phyloP scores from a whole-genome alignment of 805 yeast species.

The Candida khao-thaluensis region DNA sequence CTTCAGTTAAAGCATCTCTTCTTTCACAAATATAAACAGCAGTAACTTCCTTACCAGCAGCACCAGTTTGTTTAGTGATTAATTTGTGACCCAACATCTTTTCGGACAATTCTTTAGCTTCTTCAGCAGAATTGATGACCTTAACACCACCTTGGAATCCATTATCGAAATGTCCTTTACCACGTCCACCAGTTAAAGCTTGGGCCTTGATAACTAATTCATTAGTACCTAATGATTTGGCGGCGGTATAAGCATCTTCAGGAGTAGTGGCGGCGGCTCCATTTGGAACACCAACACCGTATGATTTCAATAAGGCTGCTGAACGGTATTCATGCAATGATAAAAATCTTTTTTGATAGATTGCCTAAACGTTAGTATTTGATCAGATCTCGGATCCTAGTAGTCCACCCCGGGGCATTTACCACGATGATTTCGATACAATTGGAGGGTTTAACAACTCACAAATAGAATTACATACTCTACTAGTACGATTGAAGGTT shows the following conservation, averaged over 20 bases:
- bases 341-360: constrained; percentile 59
- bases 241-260: constrained; percentile 81
- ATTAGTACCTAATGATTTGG: constrained; percentile 69
- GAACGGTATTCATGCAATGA: constrained; percentile 96
- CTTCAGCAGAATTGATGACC: constrained; percentile 78
- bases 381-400: constrained; percentile 1
- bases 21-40: constrained; percentile 96
- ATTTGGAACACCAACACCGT: constrained; percentile 87
- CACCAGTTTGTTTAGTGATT: constrained; percentile 97
- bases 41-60: constrained; percentile 94
- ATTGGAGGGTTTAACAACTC: no score
- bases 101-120: constrained; percentile 80
- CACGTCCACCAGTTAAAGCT: constrained; percentile 99
- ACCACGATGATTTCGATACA: no score
- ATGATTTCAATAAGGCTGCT: constrained; percentile 76
- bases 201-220: constrained; percentile 97
- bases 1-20: constrained; percentile 90
- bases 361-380: constrained; percentile 18
- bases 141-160: constrained; percentile 97
- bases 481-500: constrained; percentile 42
- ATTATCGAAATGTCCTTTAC: constrained; percentile 95
- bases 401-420: background rate
- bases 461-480: constrained; percentile 32
- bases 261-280: constrained; percentile 92
- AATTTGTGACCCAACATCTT: constrained; percentile 91